These are phyloP conservation scores for Fomitopsis pulvina DNA, from an alignment of 768 basidiomycete species.

Conservation along the genomic window DNA sequence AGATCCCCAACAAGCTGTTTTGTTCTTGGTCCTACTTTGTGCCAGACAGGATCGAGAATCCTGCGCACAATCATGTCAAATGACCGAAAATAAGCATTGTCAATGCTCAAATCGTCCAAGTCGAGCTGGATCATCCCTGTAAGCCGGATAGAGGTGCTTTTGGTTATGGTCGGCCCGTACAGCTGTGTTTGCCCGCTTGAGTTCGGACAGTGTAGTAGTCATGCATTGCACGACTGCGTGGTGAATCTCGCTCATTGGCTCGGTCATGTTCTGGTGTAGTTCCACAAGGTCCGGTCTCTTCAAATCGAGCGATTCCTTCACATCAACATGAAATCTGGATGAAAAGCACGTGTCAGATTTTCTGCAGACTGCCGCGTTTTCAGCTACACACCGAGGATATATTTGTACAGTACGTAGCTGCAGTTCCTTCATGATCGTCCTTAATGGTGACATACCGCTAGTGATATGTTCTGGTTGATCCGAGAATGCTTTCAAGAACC, in stretches of 20 bases:
- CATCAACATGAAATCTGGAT: conserved; percentile 85
- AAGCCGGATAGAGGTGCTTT: neutral
- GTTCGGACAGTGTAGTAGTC: conserved; percentile 80
- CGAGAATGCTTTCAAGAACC: conserved; percentile 95
- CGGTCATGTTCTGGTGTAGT: conserved; percentile 78
- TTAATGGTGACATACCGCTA: conserved; percentile 85
- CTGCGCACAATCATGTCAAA: conserved; percentile 86
- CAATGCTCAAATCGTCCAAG: conserved; percentile 85
- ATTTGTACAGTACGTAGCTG: conserved; percentile 86
- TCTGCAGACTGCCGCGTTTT: neutral
- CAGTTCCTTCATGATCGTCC: conserved; percentile 88
- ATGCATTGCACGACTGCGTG: conserved; percentile 91
- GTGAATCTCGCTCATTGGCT: conserved; percentile 89
- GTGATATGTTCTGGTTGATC: conserved; percentile 96
- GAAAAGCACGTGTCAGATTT: neutral
- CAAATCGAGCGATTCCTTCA: conserved; percentile 76
- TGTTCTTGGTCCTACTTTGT: conserved; percentile 89
- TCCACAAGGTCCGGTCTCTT: conserved; percentile 90
- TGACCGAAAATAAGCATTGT: conserved; percentile 89
- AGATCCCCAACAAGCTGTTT: conserved; percentile 90
- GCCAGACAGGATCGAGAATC: conserved; percentile 93
- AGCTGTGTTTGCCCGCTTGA: conserved; percentile 81
- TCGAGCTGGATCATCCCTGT: conserved; percentile 58
- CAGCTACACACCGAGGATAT: conserved; percentile 67
- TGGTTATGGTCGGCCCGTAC: conserved; percentile 27